Evolutionary conservation across 495 filamentous ascomycete genomes (phyloP).

Genomic region (Immersiella caudata): DNA sequence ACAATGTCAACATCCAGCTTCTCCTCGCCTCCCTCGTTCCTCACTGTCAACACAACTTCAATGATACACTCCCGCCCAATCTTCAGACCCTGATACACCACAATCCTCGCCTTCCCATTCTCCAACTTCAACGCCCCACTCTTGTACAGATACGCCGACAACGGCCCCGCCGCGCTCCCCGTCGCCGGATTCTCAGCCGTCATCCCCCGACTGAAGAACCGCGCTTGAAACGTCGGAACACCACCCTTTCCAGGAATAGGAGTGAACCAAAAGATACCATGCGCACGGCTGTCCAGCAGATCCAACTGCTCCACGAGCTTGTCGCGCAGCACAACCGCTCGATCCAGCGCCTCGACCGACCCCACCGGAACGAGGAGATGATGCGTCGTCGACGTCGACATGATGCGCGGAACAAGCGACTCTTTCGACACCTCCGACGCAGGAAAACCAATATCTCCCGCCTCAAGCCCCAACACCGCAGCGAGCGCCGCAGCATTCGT

Average conservation of each 20-base stretch:
- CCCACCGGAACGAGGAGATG: slow-evolving; percentile 18
- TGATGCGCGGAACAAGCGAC: slow-evolving; percentile 9
- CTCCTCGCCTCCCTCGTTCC: not conserved
- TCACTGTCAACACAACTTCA: slow-evolving; percentile 9
- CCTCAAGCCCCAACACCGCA: not conserved
- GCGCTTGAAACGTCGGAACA: slow-evolving; percentile 10
- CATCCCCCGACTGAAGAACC: slow-evolving; percentile 23
- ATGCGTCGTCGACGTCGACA: slow-evolving; percentile 22
- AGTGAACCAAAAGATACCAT: slow-evolving; percentile 17
- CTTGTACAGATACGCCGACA: slow-evolving; percentile 19
- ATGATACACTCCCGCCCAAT: slow-evolving; percentile 21
- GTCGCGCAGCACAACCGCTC: not conserved
- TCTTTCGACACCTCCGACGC: not conserved
- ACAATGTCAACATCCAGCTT: slow-evolving; percentile 18
- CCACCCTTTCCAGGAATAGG: not conserved
- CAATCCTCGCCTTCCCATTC: not conserved
- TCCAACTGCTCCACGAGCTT: slow-evolving; percentile 12
- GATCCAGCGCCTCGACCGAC: slow-evolving; percentile 16
- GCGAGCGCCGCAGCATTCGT: not conserved
- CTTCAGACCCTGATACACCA: slow-evolving; percentile 14
- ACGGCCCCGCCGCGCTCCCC: slow-evolving; percentile 21
- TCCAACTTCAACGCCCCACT: slow-evolving; percentile 13
- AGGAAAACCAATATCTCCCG: slow-evolving; percentile 5
- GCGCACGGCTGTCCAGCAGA: slow-evolving; percentile 4
- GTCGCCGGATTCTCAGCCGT: slow-evolving; percentile 22